phyloP scores from a whole-genome alignment of 192 early-diverging fungal species.

The Coemansia sp. region DNA sequence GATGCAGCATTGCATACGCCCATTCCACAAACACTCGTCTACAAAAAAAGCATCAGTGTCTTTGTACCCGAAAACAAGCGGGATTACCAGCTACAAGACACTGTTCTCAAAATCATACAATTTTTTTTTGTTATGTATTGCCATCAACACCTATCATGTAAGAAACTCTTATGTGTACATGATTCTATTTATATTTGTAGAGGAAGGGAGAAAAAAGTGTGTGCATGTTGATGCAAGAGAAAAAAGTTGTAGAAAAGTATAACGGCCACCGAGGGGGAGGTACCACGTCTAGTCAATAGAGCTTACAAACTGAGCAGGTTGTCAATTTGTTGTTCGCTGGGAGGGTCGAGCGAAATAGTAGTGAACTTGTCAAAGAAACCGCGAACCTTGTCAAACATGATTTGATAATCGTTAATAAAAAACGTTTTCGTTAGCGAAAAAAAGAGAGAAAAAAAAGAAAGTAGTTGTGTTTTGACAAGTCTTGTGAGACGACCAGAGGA shows the following conservation, averaged over 20 bases:
- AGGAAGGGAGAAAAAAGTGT: not conserved
- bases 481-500: not conserved
- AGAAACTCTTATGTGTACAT: not conserved
- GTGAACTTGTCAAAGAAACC: constrained; percentile 22
- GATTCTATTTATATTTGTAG: not conserved
- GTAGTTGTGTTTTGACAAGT: not conserved
- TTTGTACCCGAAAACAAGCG: too few relatives aligned
- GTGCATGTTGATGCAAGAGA: not conserved
- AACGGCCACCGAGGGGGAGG: not conserved
- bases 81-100: not conserved
- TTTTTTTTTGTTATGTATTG: not conserved
- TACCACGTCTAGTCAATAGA: constrained; percentile 7
- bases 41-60: not conserved
- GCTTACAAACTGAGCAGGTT: constrained; percentile 29
- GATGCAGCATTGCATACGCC: not conserved
- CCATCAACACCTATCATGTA: not conserved
- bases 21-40: not conserved
- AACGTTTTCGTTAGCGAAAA: constrained; percentile 4
- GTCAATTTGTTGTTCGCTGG: constrained; percentile 30
- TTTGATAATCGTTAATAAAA: not conserved
- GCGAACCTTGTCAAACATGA: constrained; percentile 33
- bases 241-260: not conserved
- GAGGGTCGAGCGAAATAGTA: constrained; percentile 15
- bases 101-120: not conserved
- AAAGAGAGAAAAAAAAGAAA: not conserved